A percentile compares a stretch with the other conserved stretches of the same genome.
Conservation (phyloP, 2,329 filamentous ascomycete species). For the Fusarium miscanthi region DNA sequence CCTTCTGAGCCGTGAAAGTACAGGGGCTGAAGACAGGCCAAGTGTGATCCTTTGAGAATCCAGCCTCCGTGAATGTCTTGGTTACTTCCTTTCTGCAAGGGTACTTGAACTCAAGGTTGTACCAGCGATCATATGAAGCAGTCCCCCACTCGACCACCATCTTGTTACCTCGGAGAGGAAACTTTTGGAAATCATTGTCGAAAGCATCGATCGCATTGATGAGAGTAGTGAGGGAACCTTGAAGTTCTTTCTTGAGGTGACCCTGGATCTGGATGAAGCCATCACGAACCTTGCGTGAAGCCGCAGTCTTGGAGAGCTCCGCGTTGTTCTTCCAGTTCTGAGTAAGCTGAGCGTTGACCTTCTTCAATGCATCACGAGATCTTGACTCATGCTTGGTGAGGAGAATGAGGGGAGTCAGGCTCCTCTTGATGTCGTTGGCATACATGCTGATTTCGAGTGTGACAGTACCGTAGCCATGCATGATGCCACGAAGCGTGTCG, state of each 20-base stretch:
- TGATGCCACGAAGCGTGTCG: conserved; percentile 10
- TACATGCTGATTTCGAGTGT: conserved; percentile 11
- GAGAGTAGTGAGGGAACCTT: neutral
- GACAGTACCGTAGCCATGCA: conserved; percentile 18
- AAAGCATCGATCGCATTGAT: conserved; percentile 15
- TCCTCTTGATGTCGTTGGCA: conserved; percentile 19
- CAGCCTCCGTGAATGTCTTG: conserved; percentile 17
- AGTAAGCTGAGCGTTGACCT: conserved; percentile 18
- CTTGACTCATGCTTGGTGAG: conserved; percentile 20
- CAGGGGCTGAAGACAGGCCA: conserved; percentile 29
- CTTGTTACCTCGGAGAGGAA: conserved; percentile 18
- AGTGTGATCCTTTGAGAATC: conserved; percentile 11
- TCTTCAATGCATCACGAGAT: neutral
- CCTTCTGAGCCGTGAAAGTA: conserved; percentile 12
- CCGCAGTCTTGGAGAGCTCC: conserved; percentile 22
- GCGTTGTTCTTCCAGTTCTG: conserved; percentile 30
- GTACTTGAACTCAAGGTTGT: conserved; percentile 30
- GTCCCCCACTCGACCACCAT: conserved; percentile 25
- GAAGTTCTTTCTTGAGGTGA: conserved; percentile 6
- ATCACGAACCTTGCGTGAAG: conserved; percentile 25
- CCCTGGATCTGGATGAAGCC: conserved; percentile 21
- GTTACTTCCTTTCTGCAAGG: conserved; percentile 18
- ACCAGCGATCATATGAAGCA: conserved; percentile 20
- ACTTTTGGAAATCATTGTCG: conserved; percentile 18
- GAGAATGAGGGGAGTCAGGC: conserved; percentile 1